Base-by-base conservation (phyloP, 2,329 filamentous ascomycete species). In the Cordyceps cicadae region DNA sequence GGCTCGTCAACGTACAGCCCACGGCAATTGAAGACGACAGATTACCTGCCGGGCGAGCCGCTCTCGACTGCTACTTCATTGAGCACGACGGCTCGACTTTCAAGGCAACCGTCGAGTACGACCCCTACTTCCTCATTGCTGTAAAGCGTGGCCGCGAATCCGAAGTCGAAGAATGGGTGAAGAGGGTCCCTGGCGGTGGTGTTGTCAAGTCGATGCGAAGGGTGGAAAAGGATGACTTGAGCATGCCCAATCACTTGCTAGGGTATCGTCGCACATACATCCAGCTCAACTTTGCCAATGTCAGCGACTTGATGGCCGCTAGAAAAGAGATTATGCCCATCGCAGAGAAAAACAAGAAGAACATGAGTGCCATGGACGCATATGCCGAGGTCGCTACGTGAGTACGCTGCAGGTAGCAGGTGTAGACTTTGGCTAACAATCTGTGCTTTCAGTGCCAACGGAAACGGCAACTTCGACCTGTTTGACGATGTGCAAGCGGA, bases 41-140 rank as follows among this genome's bases (percentile, higher is more conserved):
- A 67, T 82, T 89, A 51, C 87, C 89, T 1, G 90, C 90, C 62
- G 94, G 94, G 43, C 86, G 91, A 65, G 89, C 94, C 1, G 94
- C 90, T 9, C 85, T 99, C 61, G 94, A 99, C 76, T 97, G 92
- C 75, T 99, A 97, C 78, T 99, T 99, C 75, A 88, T 99, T 62
- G 90, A 92, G 68, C 90, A 93, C 62, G 89, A 96, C 68, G 83
- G 90, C 15, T 85, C 87, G 54, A 93, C 89, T 5, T 99, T 99
- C 81, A 99, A 99, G 73, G 92, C 94, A 12, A 97, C 92, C 0
- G 77, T 99, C 65, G 91, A 96, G 76, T 97, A 96, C 72, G 92
- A 97, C 67, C 94, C 94, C 0, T 99, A 99, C 77, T 96, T 99
- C 68, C 76, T 99, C 63, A 85, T 99, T 58, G 93, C 92, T 0